Evolutionary conservation across 495 filamentous ascomycete species (phyloP), one percentile per base, ranked within the genome.

Genomic region (Amphirosellinia nigrospora): DNA sequence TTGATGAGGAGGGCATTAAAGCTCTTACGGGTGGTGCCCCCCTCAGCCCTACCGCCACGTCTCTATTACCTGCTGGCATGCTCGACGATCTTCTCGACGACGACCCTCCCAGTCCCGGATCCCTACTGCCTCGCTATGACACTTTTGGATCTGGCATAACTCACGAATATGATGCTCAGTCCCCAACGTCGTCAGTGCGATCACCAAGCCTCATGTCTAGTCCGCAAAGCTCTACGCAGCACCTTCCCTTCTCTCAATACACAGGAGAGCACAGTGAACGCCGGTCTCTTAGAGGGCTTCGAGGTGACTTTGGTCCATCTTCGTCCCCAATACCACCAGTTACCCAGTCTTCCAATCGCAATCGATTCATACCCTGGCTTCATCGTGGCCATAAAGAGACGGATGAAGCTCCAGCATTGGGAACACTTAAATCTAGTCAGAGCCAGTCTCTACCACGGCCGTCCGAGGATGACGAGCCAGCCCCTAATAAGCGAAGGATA

Each of bases 21-120:
- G 75, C 77, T 36, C 80, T 89, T 50, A 86, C 85, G 63, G 88
- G 80, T 45, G 87, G 89, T 48, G 90, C 89, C 23, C 91, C 92
- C 38, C 91, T 96, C 79, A 95, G 93, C 72, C 93, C 93, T 32
- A 91, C 92, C 15, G 93, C 93, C 10, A 88, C 92, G 60, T 85
- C 90, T 28, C 83, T 96, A 32, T 81, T 97, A 30, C 93, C 93
- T 28, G 93, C 92, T 1, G 91, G 92, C 71, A 88, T 97, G 65
- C 89, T 97, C 71, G 81, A 82, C 39, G 82, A 83, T 58, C 80
- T 91, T 3, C 88, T 94, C 69, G 93, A 94, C 55, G 93, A 94
- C 68, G 84, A 84, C 8, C 86, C 89, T 21, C 80, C 85, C 78
- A 83, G 85, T 80, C 81, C 88, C 69, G 65, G 75, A 69, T 68